Evolutionary conservation across 2,329 filamentous ascomycete genomes (phyloP).

Genomic region (Lachnellula hyalina): DNA sequence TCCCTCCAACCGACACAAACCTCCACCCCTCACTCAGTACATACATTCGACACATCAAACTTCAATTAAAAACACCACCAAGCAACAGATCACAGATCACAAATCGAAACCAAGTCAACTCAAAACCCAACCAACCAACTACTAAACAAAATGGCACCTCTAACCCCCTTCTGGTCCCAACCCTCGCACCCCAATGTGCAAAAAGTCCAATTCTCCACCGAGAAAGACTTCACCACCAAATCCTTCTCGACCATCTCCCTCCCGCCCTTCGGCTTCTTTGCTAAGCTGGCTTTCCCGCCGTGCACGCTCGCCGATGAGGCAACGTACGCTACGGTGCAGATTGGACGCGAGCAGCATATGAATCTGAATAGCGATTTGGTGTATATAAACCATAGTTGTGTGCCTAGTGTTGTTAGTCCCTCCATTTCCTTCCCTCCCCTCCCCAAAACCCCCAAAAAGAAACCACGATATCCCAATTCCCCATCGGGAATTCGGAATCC

Average conservation of each 20-base stretch:
- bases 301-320: slow-evolving; percentile 50
- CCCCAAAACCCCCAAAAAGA: background rate
- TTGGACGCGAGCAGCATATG: slow-evolving; percentile 49
- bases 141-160: slow-evolving; percentile 42
- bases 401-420: slow-evolving; percentile 55
- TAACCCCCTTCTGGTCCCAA: slow-evolving; percentile 54
- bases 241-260: slow-evolving; percentile 51
- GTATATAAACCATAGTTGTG: slow-evolving; percentile 65
- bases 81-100: background rate
- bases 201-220: slow-evolving; percentile 47
- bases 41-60: background rate
- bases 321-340: slow-evolving; percentile 62
- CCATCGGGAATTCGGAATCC: too few species aligned
- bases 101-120: background rate
- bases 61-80: background rate
- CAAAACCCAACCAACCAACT: background rate
- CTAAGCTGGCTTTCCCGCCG: slow-evolving; percentile 61
- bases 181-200: slow-evolving; percentile 54
- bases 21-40: background rate
- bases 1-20: slow-evolving; percentile 6
- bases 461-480: too few species aligned
- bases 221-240: slow-evolving; percentile 51
- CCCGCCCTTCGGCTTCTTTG: slow-evolving; percentile 59
- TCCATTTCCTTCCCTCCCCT: background rate
- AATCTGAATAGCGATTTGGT: slow-evolving; percentile 61